Evolutionary conservation across 2,329 filamentous ascomycete species (phyloP).

Genomic region (Nothophaeocryptopus gaeumannii): DNA sequence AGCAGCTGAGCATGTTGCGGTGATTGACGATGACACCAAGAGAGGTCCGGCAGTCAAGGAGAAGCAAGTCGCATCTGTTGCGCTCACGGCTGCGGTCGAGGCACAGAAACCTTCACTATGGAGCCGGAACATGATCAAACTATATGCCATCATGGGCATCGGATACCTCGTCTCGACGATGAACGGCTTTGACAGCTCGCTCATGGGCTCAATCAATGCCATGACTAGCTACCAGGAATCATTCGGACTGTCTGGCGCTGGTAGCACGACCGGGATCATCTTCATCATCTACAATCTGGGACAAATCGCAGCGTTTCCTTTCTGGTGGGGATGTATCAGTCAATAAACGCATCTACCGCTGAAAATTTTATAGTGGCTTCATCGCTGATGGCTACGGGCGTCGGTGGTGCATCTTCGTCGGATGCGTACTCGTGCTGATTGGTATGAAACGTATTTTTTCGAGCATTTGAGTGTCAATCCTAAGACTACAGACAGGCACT

Average conservation of each 20-base stretch:
- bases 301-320: conserved; percentile 51
- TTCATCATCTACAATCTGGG: conserved; percentile 46
- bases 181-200: conserved; percentile 33
- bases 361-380: conserved; percentile 25
- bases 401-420: conserved; percentile 56
- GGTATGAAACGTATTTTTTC: conserved; percentile 29
- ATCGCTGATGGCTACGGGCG: conserved; percentile 48
- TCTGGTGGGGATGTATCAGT: conserved; percentile 22
- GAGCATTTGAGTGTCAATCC: neutral
- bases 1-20: conserved; percentile 18
- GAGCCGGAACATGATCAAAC: conserved; percentile 26
- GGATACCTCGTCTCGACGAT: conserved; percentile 26
- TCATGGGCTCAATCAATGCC: conserved; percentile 53
- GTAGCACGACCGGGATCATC: conserved; percentile 51
- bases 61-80: conserved; percentile 23
- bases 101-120: conserved; percentile 23
- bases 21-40: conserved; percentile 18
- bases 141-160: conserved; percentile 26
- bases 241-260: conserved; percentile 49
- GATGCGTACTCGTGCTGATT: conserved; percentile 52
- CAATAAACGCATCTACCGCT: too few relatives aligned
- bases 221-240: conserved; percentile 52
- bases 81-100: conserved; percentile 23
- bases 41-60: conserved; percentile 23
- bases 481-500: conserved; percentile 29